Base-by-base conservation (phyloP, 768 basidiomycete species). In the Auricularia sp. region DNA sequence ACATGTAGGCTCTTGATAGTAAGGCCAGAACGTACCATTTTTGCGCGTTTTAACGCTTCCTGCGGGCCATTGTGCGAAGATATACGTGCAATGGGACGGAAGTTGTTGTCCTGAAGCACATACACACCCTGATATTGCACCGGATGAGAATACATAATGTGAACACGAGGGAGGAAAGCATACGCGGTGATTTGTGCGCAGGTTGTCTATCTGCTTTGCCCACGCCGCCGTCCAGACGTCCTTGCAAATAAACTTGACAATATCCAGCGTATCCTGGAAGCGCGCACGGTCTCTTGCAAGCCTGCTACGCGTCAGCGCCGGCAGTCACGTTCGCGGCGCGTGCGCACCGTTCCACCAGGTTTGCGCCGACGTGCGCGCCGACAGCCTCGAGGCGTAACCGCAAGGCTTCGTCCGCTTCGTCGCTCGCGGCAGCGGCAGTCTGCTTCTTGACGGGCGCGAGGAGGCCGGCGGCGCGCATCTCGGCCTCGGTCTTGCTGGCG, bases 131-230 rank as follows among this genome's bases (percentile, higher is more conserved):
- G 62, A 14, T 44, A 39, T 56, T 21, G 58, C 13, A 64, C 16
- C 58, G 29, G 13, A n/a, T 37, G 11, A 21, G 39, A n/a, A 10
- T 5, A n/a, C 14, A 59, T 42, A 7, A 29, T 14, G 36, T 34
- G 18, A 14, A 54, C 18, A 13, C 6, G 21, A 64, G 36, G 21
- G 51, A 42, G 35, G 33, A 34, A 7, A 2, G 77, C 85, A 47
- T 71, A 94, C 94, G 61, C 94, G 81, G 74, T 96, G 95, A 73
- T 98, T 98, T 16, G 94, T 98, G 56, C 94, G 84, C 65, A 98
- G 77, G 74, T 98, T 98, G 71, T 97, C 94, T 1, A 97, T 92
- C 73, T 96, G 95, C 72, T 95, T 95, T 63, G 94, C 90, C 87
- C 92, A 97, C 64, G 89, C 89, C 24, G 88, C 85, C 0, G 85